Base-by-base conservation (phyloP, 345 rosid genomes). In the Gossypioides kirkii region DNA sequence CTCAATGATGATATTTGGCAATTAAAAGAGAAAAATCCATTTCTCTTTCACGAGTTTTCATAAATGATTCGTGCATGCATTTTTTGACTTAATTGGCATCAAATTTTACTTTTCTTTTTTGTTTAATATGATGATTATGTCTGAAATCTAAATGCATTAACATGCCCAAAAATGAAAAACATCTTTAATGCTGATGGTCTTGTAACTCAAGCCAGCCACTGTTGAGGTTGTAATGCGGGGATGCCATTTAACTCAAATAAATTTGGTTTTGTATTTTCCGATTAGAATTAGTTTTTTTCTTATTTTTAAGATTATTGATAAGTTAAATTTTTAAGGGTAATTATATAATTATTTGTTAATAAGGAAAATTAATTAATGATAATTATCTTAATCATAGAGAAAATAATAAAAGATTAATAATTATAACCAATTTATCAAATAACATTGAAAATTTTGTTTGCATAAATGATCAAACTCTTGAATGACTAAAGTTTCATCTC, bases 121-220 rank as follows among this genome's bases (percentile, higher is more conserved):
- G n/a, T 32, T 1, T 5, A 1, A 32, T 13, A 53, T 53, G 58
- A 53, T 68, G 72, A 68, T 68, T 68, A 68, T 68, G 72, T 68
- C 45, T 49, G 53, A 66, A 36, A 62, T 62, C 47, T n/a, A 17
- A 62, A n/a, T 36, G 38, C 71, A 67, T 47, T 67, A 67, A 18
- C 2, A 13, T 11, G 1, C 20, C 3, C 3, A 23, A 45, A 16
- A 41, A 2, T 1, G 25, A 42, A 63, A 22, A 50, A 64, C 1
- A 2, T n/a, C n/a, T 43, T 64, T 7, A 11, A 36, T 13, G 25
- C 4, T 23, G 13, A 3, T 61, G 32, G 20, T 8, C 50, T 42
- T 64, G 20, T 2, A 42, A 42, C 20, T 2, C 69, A 42, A 42
- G 50, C 53, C 70, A 65, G 70, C 53, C 6, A 45, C 13, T 65